Evolutionary conservation across 805 yeast genomes (phyloP), one percentile per base, ranked within the genome.

Genomic region (Debaryomyces castellii): DNA sequence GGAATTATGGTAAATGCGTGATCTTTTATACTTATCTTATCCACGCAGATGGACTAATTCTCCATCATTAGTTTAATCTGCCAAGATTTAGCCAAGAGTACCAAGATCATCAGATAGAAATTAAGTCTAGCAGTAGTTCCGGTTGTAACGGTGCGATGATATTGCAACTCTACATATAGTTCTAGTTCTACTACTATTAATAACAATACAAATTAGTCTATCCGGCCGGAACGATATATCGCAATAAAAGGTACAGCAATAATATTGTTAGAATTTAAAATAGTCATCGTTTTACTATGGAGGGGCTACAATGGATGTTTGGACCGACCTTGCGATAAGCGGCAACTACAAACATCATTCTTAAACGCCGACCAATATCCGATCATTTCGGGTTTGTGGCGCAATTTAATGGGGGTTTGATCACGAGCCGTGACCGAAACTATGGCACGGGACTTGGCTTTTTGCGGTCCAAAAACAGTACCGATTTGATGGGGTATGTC

Each of bases 51-150:
- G 16, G 16, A 14, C 16, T 25, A 25, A 25, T n/a, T 25, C 28
- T 25, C 12, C 28, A 7, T 25, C 12, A 25, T 25, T 9, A 6
- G 11, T 25, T 25, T 9, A 25, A 30, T 6, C 34, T 17, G 34
- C 34, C 34, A 30, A 30, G 34, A 30, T 30, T 30, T 14, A 30
- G 34, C 34, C 34, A 30, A 30, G 34, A 30, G 34, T 14, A 30
- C 34, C 34, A 30, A 30, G 34, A 30, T 30, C 11, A 30, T 30
- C 4, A 25, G 34, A 28, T 27, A 27, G 14, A 12, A 27, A 18
- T n/a, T 30, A 9, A 30, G 18, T 6, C 3, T 11, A 30, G 24
- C 4, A 30, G 16, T 30, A 30, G 17, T 30, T 30, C 34, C 34
- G 20, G 34, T 14, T 2, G 34, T 16, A 14, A 30, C 3, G 20